Base-by-base conservation (phyloP, 2,329 filamentous ascomycete species). In the Colletotrichum sublineola region DNA sequence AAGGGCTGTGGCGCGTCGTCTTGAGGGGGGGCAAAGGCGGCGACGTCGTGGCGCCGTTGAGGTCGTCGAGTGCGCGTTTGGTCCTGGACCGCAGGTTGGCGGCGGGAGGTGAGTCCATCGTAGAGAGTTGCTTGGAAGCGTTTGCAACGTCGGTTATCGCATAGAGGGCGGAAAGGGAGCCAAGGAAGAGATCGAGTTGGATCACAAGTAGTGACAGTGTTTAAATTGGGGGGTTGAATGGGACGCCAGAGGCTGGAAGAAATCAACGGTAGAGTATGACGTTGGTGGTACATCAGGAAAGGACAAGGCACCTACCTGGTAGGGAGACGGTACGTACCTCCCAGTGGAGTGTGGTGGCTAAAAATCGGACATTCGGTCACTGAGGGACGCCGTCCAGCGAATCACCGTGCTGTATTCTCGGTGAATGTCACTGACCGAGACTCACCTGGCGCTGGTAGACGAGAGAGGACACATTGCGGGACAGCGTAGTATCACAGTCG, bases 1-100 rank as follows among this genome's bases (percentile, higher is more conserved):
- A 90, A 3, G 93, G 92, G 53, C 84, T 82, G 76, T 81, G 85
- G 74, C 86, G 85, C 52, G 75, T 78, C 33, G 77, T 77, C 63
- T 77, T 72, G 2, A 40, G 53, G 20, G 71, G 53, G 7, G 53
- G 18, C 24, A 33, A 63, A 2, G 63, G 65, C 53, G 65, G 65
- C 67, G 67, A 64, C 20, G 66, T 57, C 4, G 70, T 29, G 40
- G 61, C 70, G 40, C 60, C 66, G 57, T 67, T 73, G 56, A 71
- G 71, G 24, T 74, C 68, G 64, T 72, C 74, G 6, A 74, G 64
- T 60, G 67, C 73, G 56, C 67, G 73, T 38, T 72, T 67, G 62
- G 68, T 74, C 11, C 73, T 74, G 57, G 61, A 70, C 38, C 74
- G 72, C 38, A 75, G 58, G 55, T 73, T 75, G 38, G 68, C 48